phyloP scores from a whole-genome alignment of 352 stramenopile genomes.

The Pelagophyceae sp. region DNA sequence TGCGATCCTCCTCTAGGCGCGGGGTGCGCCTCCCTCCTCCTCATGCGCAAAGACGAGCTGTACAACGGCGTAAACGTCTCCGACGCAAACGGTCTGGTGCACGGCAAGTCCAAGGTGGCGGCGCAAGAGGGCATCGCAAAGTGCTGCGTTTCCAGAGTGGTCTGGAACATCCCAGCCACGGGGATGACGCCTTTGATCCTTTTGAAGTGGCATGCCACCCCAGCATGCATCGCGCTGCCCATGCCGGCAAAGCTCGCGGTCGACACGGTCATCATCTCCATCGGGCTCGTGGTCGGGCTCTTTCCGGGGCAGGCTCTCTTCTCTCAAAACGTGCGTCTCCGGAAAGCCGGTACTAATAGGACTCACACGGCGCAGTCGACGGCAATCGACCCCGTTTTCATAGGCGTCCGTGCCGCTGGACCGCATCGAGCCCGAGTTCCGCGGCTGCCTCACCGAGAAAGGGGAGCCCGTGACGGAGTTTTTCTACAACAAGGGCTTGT shows the following conservation, averaged over 20 bases:
- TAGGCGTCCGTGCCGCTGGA: background rate
- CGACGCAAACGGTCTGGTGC: background rate
- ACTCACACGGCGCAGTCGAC: no score
- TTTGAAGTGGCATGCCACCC: background rate
- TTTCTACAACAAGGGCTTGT: constrained; percentile 2
- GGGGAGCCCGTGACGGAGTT: background rate
- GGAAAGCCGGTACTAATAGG: no score
- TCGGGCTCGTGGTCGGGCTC: background rate
- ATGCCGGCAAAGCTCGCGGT: background rate
- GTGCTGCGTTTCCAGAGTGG: background rate
- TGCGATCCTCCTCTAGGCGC: no score
- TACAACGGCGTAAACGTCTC: background rate
- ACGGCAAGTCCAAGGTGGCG: background rate
- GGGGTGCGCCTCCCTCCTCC: background rate
- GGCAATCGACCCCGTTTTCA: no score
- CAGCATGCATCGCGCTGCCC: background rate
- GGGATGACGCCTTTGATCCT: background rate
- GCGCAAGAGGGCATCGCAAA: background rate
- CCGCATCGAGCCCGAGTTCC: background rate
- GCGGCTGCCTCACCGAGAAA: background rate
- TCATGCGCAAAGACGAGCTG: background rate
- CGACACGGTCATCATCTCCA: background rate
- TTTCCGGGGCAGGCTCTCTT: background rate
- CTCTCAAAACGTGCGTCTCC: no score
- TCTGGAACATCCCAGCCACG: background rate